These are phyloP conservation scores for Cucumis cinereus DNA, from an alignment of 306 rosid species.

Conservation along the genomic window DNA sequence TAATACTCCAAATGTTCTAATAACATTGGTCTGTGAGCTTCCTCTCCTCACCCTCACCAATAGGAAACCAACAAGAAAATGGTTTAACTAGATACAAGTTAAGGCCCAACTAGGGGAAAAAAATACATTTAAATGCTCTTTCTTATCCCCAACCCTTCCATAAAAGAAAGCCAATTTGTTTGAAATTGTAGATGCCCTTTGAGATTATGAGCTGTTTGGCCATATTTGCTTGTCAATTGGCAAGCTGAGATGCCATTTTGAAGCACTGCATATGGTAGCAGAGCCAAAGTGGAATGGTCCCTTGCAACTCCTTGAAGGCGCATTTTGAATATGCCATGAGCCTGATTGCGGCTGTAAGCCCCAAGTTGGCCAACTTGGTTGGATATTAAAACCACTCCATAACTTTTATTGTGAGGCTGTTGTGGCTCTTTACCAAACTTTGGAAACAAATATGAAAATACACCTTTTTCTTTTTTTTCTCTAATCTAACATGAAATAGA, in stretches of 20 bases:
- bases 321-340: not conserved
- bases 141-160: not conserved
- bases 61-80: too few species aligned
- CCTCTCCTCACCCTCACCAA: too few species aligned
- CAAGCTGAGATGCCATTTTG: not conserved
- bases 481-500: too few species aligned
- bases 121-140: not conserved
- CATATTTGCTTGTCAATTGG: not conserved
- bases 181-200: not conserved
- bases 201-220: constrained; percentile 1
- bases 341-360: not conserved
- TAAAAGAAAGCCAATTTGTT: not conserved
- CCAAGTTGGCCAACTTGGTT: constrained; percentile 8
- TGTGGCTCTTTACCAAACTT: not conserved
- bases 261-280: not conserved
- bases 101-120: not conserved
- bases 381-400: not conserved
- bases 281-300: not conserved
- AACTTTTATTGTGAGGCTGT: constrained; percentile 1
- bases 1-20: not conserved
- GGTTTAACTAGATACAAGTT: not conserved
- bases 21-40: not conserved
- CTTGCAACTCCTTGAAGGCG: not conserved
- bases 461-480: not conserved
- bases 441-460: not conserved